phyloP scores from a whole-genome alignment of 2,329 filamentous ascomycete species.

The Pseudogymnoascus sp. region DNA sequence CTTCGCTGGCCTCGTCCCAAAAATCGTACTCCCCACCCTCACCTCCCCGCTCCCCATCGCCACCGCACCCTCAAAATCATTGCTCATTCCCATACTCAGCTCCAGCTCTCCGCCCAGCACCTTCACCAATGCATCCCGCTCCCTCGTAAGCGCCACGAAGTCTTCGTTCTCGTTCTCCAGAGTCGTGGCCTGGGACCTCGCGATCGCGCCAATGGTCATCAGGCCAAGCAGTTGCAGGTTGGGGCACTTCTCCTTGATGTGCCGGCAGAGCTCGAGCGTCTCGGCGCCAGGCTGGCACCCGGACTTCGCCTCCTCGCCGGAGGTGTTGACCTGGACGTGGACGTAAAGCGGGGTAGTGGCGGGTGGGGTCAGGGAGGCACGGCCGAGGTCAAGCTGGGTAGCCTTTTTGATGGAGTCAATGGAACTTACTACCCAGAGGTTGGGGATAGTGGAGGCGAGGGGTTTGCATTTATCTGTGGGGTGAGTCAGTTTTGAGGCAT shows the following conservation, averaged over 20 bases:
- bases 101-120: slow-evolving; percentile 63
- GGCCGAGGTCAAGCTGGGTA: slow-evolving; percentile 66
- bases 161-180: slow-evolving; percentile 84
- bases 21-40: slow-evolving; percentile 87
- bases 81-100: slow-evolving; percentile 98
- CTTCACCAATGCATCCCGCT: slow-evolving; percentile 59
- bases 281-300: slow-evolving; percentile 63
- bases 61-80: slow-evolving; percentile 88
- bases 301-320: slow-evolving; percentile 76
- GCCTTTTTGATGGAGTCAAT: slow-evolving; percentile 87
- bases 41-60: slow-evolving; percentile 79
- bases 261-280: slow-evolving; percentile 55
- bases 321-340: slow-evolving; percentile 94
- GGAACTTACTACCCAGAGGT: slow-evolving; percentile 85
- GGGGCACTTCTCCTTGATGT: slow-evolving; percentile 63
- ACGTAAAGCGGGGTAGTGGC: slow-evolving; percentile 38
- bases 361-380: slow-evolving; percentile 44
- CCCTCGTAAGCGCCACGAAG: slow-evolving; percentile 60
- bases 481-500: slow-evolving; percentile 2
- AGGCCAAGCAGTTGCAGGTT: slow-evolving; percentile 68
- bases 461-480: slow-evolving; percentile 79
- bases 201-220: slow-evolving; percentile 97
- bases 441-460: slow-evolving; percentile 73
- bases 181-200: slow-evolving; percentile 65
- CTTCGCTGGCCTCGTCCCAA: slow-evolving; percentile 73